phyloP scores from a whole-genome alignment of 2,329 filamentous ascomycete genomes.

The Venturiaceae sp. region DNA sequence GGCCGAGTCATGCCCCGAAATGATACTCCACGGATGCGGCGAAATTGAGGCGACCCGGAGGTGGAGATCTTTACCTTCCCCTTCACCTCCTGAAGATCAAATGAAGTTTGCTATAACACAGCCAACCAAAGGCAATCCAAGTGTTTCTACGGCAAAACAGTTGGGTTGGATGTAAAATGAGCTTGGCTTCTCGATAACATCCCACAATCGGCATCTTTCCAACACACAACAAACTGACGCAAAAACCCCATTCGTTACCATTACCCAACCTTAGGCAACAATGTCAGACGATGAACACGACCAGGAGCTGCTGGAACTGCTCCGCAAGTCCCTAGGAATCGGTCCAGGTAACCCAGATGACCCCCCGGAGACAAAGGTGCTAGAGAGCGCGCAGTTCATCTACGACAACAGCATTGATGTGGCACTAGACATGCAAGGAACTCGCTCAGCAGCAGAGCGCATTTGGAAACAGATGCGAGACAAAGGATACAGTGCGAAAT shows the following conservation, averaged over 20 bases:
- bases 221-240: too few species aligned
- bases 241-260: too few species aligned
- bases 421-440: slow-evolving; percentile 71
- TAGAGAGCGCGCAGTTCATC: slow-evolving; percentile 74
- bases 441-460: slow-evolving; percentile 68
- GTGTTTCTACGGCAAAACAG: too few species aligned
- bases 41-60: background rate
- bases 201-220: too few species aligned
- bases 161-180: too few species aligned
- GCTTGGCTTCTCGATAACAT: too few species aligned
- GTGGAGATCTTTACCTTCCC: too few species aligned
- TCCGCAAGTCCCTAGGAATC: slow-evolving; percentile 67
- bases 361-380: slow-evolving; percentile 68
- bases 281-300: slow-evolving; percentile 94
- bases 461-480: slow-evolving; percentile 78
- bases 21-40: background rate
- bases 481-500: slow-evolving; percentile 72
- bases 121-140: too few species aligned
- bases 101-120: too few species aligned
- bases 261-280: too few species aligned
- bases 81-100: too few species aligned
- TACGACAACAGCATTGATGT: slow-evolving; percentile 92
- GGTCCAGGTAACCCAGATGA: slow-evolving; percentile 42
- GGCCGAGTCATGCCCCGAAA: background rate
- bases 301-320: slow-evolving; percentile 73